phyloP scores from a whole-genome alignment of 495 filamentous ascomycete genomes.

The Aspergillus bridgeri region DNA sequence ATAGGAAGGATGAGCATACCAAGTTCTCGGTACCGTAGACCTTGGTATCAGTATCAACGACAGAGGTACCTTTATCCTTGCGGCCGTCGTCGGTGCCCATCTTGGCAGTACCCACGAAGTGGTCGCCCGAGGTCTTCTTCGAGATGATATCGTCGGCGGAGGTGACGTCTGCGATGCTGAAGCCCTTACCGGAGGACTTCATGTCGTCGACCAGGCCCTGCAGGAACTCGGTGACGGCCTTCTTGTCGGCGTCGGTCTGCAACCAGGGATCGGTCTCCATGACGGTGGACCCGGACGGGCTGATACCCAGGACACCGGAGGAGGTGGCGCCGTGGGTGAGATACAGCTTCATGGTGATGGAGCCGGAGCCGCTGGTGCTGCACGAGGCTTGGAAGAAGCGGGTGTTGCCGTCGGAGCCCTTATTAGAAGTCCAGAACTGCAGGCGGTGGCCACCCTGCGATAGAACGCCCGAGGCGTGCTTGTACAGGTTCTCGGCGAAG shows the following conservation, averaged over 20 bases:
- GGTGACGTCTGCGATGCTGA: conserved; percentile 48
- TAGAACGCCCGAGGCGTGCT: conserved; percentile 55
- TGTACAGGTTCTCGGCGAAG: conserved; percentile 38
- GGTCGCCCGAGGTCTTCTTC: conserved; percentile 54
- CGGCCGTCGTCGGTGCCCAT: conserved; percentile 66
- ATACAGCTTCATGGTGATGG: conserved; percentile 32
- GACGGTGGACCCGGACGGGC: conserved; percentile 52
- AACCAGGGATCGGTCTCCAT: conserved; percentile 40
- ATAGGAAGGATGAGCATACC: conserved; percentile 15
- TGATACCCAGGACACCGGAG: conserved; percentile 56
- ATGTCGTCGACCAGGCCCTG: conserved; percentile 48
- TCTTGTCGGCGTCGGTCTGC: conserved; percentile 18
- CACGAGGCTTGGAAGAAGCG: conserved; percentile 24
- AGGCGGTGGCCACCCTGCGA: conserved; percentile 62
- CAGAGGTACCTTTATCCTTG: conserved; percentile 52
- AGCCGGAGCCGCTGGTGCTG: conserved; percentile 17
- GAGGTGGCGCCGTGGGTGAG: conserved; percentile 38
- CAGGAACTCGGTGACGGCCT: conserved; percentile 20
- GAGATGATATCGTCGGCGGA: conserved; percentile 44
- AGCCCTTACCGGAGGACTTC: conserved; percentile 47
- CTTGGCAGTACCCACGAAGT: conserved; percentile 66
- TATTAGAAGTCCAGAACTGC: conserved; percentile 24
- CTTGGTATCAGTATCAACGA: conserved; percentile 67
- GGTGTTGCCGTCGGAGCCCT: conserved; percentile 15
- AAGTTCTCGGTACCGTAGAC: conserved; percentile 71